These are phyloP conservation scores for Digitaria exilis DNA, from an alignment of 202 grass and related monocot genomes.

Conservation along the genomic window DNA sequence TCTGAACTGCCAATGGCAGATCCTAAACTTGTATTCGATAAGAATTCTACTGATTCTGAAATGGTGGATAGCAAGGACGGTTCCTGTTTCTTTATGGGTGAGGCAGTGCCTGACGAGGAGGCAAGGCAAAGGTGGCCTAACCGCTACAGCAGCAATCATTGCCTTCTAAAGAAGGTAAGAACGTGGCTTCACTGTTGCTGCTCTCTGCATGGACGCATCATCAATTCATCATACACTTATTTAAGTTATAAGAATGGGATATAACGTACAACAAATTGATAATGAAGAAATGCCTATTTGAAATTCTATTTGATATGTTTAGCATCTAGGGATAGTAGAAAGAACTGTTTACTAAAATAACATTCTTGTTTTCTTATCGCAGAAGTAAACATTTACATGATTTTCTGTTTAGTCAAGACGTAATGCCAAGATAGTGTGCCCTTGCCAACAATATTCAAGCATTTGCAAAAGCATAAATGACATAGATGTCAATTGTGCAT, in stretches of 20 bases:
- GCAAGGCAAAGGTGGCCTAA: constrained; percentile 77
- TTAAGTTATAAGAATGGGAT: constrained; percentile 18
- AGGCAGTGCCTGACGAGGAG: constrained; percentile 59
- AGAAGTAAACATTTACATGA: constrained; percentile 11
- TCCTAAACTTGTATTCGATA: constrained; percentile 33
- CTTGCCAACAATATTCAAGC: constrained; percentile 23
- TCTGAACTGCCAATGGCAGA: constrained; percentile 8
- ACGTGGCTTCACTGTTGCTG: neutral
- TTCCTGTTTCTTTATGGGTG: constrained; percentile 70
- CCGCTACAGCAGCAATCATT: constrained; percentile 53
- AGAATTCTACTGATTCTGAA: constrained; percentile 23
- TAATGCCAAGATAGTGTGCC: neutral
- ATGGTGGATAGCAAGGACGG: constrained; percentile 28
- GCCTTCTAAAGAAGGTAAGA: constrained; percentile 42
- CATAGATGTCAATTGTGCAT: constrained; percentile 5
- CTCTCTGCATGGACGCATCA: constrained; percentile 19
- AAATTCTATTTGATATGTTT: neutral
- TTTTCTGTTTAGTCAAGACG: neutral
- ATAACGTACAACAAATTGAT: constrained; percentile 1
- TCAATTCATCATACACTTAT: constrained; percentile 2
- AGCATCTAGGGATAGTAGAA: neutral
- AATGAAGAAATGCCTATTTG: constrained; percentile 15
- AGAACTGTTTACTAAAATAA: constrained; percentile 12
- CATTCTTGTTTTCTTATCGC: constrained; percentile 23
- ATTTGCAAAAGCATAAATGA: neutral